phyloP scores from a whole-genome alignment of 495 filamentous ascomycete species.

The Xylaria curta region DNA sequence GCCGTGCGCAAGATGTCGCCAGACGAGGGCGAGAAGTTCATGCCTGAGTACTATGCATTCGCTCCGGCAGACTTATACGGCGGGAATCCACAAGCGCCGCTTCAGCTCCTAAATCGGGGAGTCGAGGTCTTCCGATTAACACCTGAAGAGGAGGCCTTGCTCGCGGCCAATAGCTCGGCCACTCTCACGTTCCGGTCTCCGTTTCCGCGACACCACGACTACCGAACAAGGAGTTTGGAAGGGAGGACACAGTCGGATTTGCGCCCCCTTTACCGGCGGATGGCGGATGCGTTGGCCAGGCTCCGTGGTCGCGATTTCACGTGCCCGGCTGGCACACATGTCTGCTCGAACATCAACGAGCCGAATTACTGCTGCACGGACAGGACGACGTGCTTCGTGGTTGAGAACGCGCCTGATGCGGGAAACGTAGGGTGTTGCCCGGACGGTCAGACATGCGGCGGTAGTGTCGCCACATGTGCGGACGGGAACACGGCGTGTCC shows the following conservation, averaged over 20 bases:
- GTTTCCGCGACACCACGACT: conserved; percentile 44
- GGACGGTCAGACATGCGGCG: conserved; percentile 69
- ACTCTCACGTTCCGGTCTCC: conserved; percentile 41
- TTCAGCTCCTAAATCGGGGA: conserved; percentile 28
- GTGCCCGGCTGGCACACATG: conserved; percentile 73
- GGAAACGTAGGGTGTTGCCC: conserved; percentile 90
- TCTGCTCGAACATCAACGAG: conserved; percentile 71
- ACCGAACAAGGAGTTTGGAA: conserved; percentile 18
- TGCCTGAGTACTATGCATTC: conserved; percentile 64
- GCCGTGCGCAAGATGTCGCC: conserved; percentile 74
- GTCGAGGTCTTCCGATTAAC: conserved; percentile 17
- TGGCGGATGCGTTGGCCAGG: conserved; percentile 44
- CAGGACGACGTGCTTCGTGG: conserved; percentile 65
- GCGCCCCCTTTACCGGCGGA: conserved; percentile 38
- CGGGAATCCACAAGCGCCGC: conserved; percentile 24
- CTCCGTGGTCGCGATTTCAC: conserved; percentile 64
- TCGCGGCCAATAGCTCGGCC: conserved; percentile 40
- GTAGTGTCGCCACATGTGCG: conserved; percentile 67
- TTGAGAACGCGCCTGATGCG: conserved; percentile 69
- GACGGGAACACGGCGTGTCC: conserved; percentile 72
- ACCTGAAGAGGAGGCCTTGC: conserved; percentile 33
- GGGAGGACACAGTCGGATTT: conserved; percentile 23
- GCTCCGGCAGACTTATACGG: conserved; percentile 24
- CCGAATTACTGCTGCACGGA: conserved; percentile 78
- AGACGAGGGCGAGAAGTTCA: conserved; percentile 88